Evolutionary conservation across 441 rosid species (phyloP), one percentile per base, ranked within the genome.

Genomic region (Aleurites moluccanus): DNA sequence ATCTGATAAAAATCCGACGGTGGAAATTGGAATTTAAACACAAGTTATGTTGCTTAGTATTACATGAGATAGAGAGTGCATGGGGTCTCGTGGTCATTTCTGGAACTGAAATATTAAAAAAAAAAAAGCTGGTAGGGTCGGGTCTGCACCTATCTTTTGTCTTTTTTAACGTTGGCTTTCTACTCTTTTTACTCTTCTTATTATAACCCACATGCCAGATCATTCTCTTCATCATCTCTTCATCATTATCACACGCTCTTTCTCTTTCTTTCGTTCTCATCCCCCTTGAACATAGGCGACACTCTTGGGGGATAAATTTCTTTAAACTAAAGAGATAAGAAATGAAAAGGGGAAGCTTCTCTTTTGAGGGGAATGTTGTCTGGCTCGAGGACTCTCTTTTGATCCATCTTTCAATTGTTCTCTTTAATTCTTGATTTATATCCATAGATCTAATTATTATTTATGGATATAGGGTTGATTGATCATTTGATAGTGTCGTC

Each of bases 341-440:
- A 23, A 7, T 33, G 56, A 21, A n/a, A 70, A 65, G 60, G 60
- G 88, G 87, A 64, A 68, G 88, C 80, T 76, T 80, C 75, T 55
- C 75, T 85, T 86, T 90, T 90, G 93, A 88, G 97, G 95, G 97
- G 97, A 90, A 83, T 86, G 97, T 92, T 92, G 97, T 92, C 93
- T 85, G 97, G 93, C 92, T 90, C 97, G 97, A 90, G 93, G 92
- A 90, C 89, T 65, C 84, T 84, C 80, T 35, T 55, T 68, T 53
- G 67, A 76, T 80, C 75, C 73, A 40, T 60, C 10, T 45, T 38
- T 38, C 40, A 5, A 38, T 23, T 6, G 61, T 68, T 59, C 30
- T 38, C 25, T 55, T 18, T 3, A 33, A 14, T 45, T 18, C 56
- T 38, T 20, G 6, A 14, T 10, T 59, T 42, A 25, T 35, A 60